Evolutionary conservation across 148 eudicot species (phyloP).

Genomic region (Spergularia bocconei): DNA sequence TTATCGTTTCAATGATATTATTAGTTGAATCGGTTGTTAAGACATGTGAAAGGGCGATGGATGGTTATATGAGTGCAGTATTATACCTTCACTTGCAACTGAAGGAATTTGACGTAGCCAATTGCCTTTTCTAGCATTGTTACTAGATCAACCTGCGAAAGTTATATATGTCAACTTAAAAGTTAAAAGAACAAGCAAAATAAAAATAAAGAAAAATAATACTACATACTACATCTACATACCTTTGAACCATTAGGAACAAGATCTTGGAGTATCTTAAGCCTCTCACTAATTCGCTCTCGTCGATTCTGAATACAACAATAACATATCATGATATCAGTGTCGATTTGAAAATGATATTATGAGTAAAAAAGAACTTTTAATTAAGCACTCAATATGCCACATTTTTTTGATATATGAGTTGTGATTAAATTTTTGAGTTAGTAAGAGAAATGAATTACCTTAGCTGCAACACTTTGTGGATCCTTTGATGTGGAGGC

Average conservation of each 20-base stretch:
- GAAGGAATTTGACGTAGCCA: conserved; percentile 92
- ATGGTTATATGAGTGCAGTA: not conserved
- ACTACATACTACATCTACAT: not conserved
- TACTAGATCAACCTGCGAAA: conserved; percentile 83
- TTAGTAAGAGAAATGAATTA: conserved; percentile 20
- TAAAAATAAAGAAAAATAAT: not conserved
- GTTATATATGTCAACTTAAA: not conserved
- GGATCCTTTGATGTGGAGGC: conserved; percentile 67
- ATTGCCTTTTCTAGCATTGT: conserved; percentile 98
- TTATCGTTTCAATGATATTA: not conserved
- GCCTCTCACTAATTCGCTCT: conserved; percentile 87
- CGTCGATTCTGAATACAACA: conserved; percentile 68
- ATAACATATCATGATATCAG: not conserved
- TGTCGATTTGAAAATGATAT: not conserved
- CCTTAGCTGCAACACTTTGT: conserved; percentile 98
- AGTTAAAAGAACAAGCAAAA: not conserved
- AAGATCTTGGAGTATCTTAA: conserved; percentile 85
- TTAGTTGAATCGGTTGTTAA: no score
- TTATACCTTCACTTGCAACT: conserved; percentile 86
- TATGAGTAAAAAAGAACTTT: not conserved
- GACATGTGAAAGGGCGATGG: no score
- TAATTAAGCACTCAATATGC: no score
- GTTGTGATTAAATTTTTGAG: not conserved
- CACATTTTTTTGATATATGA: no score
- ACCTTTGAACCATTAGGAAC: conserved; percentile 98